These are phyloP conservation scores for Mycena maculata DNA, from an alignment of 768 basidiomycete genomes.

Conservation along the genomic window DNA sequence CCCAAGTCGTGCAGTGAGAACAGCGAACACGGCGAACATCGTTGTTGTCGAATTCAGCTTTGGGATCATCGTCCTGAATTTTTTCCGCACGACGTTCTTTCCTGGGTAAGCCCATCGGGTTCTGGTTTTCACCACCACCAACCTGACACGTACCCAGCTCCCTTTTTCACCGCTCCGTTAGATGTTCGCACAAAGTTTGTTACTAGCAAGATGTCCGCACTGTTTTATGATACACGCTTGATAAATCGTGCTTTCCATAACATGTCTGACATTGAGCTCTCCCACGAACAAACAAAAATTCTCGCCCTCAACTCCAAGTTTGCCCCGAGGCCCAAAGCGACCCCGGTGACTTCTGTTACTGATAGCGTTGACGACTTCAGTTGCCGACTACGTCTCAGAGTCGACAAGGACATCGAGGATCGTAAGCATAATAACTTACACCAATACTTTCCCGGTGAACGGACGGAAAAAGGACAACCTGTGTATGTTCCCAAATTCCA, in stretches of 20 bases:
- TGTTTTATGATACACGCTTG: constrained; percentile 33
- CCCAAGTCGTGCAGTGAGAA: constrained; percentile 32
- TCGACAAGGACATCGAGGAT: constrained; percentile 12
- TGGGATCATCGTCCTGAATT: background rate
- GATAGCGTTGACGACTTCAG: constrained; percentile 14
- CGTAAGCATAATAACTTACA: background rate
- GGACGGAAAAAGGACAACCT: constrained; percentile 8
- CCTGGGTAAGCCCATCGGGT: constrained; percentile 21
- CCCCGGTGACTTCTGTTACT: background rate
- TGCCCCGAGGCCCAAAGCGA: constrained; percentile 12
- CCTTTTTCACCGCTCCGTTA: constrained; percentile 10
- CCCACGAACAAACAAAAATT: constrained; percentile 17
- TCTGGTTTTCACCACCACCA: constrained; percentile 16
- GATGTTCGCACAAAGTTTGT: constrained; percentile 19
- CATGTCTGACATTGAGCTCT: constrained; percentile 21
- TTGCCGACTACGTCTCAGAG: constrained; percentile 14
- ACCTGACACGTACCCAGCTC: constrained; percentile 25
- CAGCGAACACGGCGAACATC: constrained; percentile 32
- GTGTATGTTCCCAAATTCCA: constrained; percentile 24
- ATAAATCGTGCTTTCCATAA: constrained; percentile 31
- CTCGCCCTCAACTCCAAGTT: constrained; percentile 31
- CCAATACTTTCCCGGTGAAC: constrained; percentile 1
- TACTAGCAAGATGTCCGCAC: constrained; percentile 14
- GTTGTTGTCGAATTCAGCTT: constrained; percentile 31
- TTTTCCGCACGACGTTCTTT: constrained; percentile 12